A percentile compares a stretch with the other conserved stretches of the same genome.
phyloP scores from a whole-genome alignment of 2,329 filamentous ascomycete species.

The Davidsoniella neocaledoniae region DNA sequence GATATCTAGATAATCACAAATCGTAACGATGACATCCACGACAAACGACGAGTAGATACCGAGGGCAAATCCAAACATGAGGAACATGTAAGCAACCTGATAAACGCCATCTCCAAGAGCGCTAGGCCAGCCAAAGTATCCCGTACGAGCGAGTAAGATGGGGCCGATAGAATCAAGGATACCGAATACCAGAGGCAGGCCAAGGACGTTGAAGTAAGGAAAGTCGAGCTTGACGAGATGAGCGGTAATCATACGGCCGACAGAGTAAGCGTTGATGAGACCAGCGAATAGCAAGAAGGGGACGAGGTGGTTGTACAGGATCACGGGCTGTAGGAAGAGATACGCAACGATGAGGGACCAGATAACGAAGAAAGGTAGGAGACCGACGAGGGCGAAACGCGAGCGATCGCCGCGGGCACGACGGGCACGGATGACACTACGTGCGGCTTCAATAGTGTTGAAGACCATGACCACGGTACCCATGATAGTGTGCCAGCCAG shows the following conservation, averaged over 20 bases:
- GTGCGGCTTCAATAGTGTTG: constrained; percentile 65
- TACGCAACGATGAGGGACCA: constrained; percentile 69
- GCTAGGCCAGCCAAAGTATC: constrained; percentile 55
- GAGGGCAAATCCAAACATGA: constrained; percentile 65
- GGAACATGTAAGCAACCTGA: constrained; percentile 81
- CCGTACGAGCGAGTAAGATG: constrained; percentile 36
- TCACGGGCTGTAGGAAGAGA: constrained; percentile 67
- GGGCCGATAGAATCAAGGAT: constrained; percentile 71
- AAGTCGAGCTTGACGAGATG: constrained; percentile 79
- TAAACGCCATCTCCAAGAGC: constrained; percentile 61
- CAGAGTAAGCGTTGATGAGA: constrained; percentile 83
- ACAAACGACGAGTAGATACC: constrained; percentile 97
- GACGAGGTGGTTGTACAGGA: constrained; percentile 67
- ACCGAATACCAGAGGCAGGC: constrained; percentile 59
- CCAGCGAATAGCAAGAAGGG: constrained; percentile 83
- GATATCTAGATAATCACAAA: constrained; percentile 95
- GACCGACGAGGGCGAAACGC: constrained; percentile 61
- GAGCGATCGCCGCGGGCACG: constrained; percentile 55
- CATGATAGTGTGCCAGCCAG: constrained; percentile 83
- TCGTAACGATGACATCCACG: constrained; percentile 89
- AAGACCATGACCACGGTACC: constrained; percentile 65
- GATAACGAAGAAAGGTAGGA: constrained; percentile 61
- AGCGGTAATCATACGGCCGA: constrained; percentile 88
- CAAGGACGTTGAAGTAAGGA: constrained; percentile 78
- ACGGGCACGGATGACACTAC: constrained; percentile 72